A percentile compares a stretch with the other conserved stretches of the same genome.
Evolutionary conservation across 179 eudicot genomes (phyloP).

Genomic region (Silene noctiflora): DNA sequence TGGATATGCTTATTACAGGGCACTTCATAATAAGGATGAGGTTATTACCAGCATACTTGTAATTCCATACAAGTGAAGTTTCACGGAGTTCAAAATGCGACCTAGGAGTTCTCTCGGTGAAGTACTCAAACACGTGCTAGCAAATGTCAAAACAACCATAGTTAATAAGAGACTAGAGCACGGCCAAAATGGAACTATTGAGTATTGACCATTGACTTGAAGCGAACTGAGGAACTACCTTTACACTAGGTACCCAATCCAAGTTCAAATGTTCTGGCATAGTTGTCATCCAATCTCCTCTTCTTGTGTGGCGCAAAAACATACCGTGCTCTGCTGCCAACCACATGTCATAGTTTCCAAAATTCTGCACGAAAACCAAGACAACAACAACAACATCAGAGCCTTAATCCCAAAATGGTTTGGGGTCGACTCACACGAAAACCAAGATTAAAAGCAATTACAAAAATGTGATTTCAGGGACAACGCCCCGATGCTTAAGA

Average conservation of each 20-base stretch:
- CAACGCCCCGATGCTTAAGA: too few species aligned
- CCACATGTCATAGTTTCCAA: slow-evolving; percentile 79
- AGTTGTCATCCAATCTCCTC: slow-evolving; percentile 87
- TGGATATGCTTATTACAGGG: too few species aligned
- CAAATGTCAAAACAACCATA: slow-evolving; percentile 20
- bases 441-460: slow-evolving; percentile 6
- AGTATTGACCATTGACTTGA: neutral
- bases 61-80: slow-evolving; percentile 90
- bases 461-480: neutral
- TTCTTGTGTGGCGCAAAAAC: slow-evolving; percentile 66
- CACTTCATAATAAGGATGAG: neutral
- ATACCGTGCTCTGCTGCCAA: slow-evolving; percentile 97
- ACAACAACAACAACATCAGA: too few species aligned
- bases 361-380: slow-evolving; percentile 73
- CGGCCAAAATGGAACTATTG: neutral
- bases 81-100: slow-evolving; percentile 85
- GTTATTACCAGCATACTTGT: slow-evolving; percentile 68
- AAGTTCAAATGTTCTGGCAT: slow-evolving; percentile 84
- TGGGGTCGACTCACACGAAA: too few species aligned
- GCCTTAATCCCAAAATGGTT: too few species aligned
- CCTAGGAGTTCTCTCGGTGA: slow-evolving; percentile 88
- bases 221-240: slow-evolving; percentile 37
- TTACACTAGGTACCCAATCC: slow-evolving; percentile 87
- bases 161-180: neutral
- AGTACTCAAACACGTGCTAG: slow-evolving; percentile 92